Conservation (phyloP, 306 rosid genomes). For the Sicyos edulis region DNA sequence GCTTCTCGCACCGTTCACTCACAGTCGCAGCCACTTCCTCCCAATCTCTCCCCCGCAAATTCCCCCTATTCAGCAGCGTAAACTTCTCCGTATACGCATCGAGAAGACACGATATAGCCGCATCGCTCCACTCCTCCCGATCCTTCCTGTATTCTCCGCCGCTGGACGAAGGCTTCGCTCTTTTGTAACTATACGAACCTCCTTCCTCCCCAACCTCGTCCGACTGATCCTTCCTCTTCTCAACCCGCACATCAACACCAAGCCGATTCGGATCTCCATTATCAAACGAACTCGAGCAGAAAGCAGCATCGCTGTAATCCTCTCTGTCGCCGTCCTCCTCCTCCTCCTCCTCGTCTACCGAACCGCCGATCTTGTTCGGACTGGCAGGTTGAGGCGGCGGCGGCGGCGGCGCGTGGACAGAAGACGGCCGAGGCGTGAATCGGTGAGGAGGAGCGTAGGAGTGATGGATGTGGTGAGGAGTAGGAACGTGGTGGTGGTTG, state of each 20-base stretch:
- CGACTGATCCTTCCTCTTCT: constrained; percentile 53
- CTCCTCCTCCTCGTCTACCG: constrained; percentile 35
- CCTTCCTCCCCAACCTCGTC: constrained; percentile 62
- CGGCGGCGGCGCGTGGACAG: constrained; percentile 31
- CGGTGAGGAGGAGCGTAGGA: constrained; percentile 48
- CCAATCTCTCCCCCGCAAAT: constrained; percentile 91
- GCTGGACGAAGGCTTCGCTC: constrained; percentile 35
- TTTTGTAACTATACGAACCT: constrained; percentile 42
- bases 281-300: constrained; percentile 45
- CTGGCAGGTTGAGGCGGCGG: constrained; percentile 24
- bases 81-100: constrained; percentile 92
- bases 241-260: constrained; percentile 32
- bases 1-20: constrained; percentile 74
- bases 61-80: constrained; percentile 82
- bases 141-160: constrained; percentile 75
- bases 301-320: constrained; percentile 41
- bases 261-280: constrained; percentile 42
- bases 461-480: constrained; percentile 46
- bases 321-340: constrained; percentile 34
- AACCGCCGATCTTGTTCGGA: constrained; percentile 28
- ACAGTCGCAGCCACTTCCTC: constrained; percentile 86
- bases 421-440: constrained; percentile 31
- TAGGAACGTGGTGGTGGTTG: constrained; percentile 28
- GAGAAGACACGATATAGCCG: constrained; percentile 73
- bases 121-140: constrained; percentile 97